phyloP scores from a whole-genome alignment of 2,329 filamentous ascomycete species.

The Neodidymelliopsis sp. region DNA sequence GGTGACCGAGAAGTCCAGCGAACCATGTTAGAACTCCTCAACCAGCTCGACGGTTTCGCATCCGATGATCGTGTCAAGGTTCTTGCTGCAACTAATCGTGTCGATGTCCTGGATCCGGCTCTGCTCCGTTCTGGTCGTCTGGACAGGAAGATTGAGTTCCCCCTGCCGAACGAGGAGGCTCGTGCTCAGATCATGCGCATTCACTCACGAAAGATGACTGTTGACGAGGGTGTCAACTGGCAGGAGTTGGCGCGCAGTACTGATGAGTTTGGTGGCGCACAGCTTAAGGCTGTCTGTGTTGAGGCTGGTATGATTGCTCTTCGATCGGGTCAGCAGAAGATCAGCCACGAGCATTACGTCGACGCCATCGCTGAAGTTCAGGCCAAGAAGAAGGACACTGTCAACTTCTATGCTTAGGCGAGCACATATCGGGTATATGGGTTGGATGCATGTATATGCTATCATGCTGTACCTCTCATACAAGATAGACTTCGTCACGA shows the following conservation, averaged over 20 bases:
- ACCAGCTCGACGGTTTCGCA: conserved; percentile 97
- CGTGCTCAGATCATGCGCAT: conserved; percentile 97
- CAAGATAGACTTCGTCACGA: conserved; percentile 38
- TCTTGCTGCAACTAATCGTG: conserved; percentile 89
- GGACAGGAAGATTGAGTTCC: conserved; percentile 98
- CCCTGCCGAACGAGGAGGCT: conserved; percentile 95
- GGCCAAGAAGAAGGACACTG: conserved; percentile 86
- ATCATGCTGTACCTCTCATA: conserved; percentile 41
- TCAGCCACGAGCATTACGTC: conserved; percentile 97
- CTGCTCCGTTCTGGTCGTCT: conserved; percentile 90
- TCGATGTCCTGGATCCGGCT: conserved; percentile 92
- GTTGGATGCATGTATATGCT: conserved; percentile 34
- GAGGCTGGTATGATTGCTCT: conserved; percentile 99
- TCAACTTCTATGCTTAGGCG: conserved; percentile 53
- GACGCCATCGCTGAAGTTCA: conserved; percentile 96
- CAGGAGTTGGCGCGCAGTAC: conserved; percentile 93
- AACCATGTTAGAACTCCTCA: conserved; percentile 98
- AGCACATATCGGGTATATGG: conserved; percentile 13
- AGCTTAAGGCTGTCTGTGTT: conserved; percentile 97
- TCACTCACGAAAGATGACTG: conserved; percentile 97
- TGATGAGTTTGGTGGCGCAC: conserved; percentile 96
- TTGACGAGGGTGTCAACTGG: conserved; percentile 94
- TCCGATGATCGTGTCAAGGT: conserved; percentile 98
- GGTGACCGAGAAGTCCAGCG: conserved; percentile 97
- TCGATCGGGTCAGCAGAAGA: conserved; percentile 92